Conservation (phyloP, 495 filamentous ascomycete species). For the Aspergillus diversus region DNA sequence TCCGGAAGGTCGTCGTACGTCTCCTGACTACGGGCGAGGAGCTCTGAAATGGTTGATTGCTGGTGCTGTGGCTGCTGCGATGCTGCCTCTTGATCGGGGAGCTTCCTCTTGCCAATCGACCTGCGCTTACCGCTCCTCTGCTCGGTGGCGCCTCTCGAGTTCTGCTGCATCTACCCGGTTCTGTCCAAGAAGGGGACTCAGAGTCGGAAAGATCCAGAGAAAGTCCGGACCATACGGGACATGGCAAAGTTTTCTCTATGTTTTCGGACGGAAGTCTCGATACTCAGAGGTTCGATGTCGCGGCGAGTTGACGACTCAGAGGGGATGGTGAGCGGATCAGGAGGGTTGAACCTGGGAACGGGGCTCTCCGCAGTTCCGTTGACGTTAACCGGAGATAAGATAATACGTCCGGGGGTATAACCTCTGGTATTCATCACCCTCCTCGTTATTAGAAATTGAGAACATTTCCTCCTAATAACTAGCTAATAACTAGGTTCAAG, state of each 20-base stretch:
- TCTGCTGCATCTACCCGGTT: slow-evolving; percentile 55
- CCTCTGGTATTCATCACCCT: too few relatives aligned
- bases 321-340: neutral
- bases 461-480: too few relatives aligned
- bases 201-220: slow-evolving; percentile 28
- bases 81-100: slow-evolving; percentile 43
- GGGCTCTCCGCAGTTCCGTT: slow-evolving; percentile 24
- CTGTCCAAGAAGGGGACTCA: slow-evolving; percentile 33
- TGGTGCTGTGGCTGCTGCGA: slow-evolving; percentile 40
- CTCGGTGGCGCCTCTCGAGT: slow-evolving; percentile 46
- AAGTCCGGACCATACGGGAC: slow-evolving; percentile 16
- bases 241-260: slow-evolving; percentile 18
- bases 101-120: slow-evolving; percentile 52
- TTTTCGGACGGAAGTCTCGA: slow-evolving; percentile 7
- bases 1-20: slow-evolving; percentile 24
- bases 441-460: too few relatives aligned
- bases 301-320: slow-evolving; percentile 6
- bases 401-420: slow-evolving; percentile 26
- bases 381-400: slow-evolving; percentile 32
- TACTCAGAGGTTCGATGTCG: slow-evolving; percentile 3
- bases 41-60: slow-evolving; percentile 55
- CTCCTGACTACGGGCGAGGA: slow-evolving; percentile 41
- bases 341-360: slow-evolving; percentile 12
- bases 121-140: slow-evolving; percentile 55
- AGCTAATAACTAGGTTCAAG: too few relatives aligned